Percentiles rank a stretch among this genome's conserved stretches.
Conservation (phyloP, 1,284 basidiomycete genomes). For the Moesziomyces antarcticus region DNA sequence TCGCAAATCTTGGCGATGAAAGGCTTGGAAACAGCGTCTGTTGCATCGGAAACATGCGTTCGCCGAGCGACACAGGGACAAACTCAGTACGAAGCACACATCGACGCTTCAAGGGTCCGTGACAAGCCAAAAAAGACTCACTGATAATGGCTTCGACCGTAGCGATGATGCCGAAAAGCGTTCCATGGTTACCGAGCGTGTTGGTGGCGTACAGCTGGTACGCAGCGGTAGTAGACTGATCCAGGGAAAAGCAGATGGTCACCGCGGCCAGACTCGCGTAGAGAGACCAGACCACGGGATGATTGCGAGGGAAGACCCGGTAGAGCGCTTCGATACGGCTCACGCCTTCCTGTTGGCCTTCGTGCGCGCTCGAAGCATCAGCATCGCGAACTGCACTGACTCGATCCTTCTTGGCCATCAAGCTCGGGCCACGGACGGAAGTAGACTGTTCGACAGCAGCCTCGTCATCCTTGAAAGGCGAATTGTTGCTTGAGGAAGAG, state of each 20-base stretch:
- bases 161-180: constrained; percentile 39
- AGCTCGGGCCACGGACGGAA: constrained; percentile 2
- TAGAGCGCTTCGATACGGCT: constrained; percentile 37
- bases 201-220: constrained; percentile 44
- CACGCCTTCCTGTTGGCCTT: constrained; percentile 26
- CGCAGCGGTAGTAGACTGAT: constrained; percentile 15
- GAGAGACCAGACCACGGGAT: constrained; percentile 13
- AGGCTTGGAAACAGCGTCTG: constrained; percentile 55
- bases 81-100: not conserved
- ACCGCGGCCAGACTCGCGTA: constrained; percentile 23
- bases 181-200: constrained; percentile 35
- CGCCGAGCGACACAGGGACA: too few relatives aligned
- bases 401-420: not conserved
- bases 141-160: constrained; percentile 25
- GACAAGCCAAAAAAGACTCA: constrained; percentile 14
- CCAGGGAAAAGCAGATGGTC: constrained; percentile 18
- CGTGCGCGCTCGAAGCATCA: constrained; percentile 13
- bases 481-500: constrained; percentile 8
- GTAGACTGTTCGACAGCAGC: constrained; percentile 1
- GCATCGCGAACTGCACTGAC: constrained; percentile 19
- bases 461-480: constrained; percentile 10
- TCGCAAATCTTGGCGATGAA: constrained; percentile 58
- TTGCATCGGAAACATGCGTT: not conserved
- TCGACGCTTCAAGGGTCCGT: constrained; percentile 5
- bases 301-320: constrained; percentile 20